Percentiles rank a stretch among this genome's conserved stretches.
phyloP scores from a whole-genome alignment of 495 filamentous ascomycete species.

The Penicillium odoratum region DNA sequence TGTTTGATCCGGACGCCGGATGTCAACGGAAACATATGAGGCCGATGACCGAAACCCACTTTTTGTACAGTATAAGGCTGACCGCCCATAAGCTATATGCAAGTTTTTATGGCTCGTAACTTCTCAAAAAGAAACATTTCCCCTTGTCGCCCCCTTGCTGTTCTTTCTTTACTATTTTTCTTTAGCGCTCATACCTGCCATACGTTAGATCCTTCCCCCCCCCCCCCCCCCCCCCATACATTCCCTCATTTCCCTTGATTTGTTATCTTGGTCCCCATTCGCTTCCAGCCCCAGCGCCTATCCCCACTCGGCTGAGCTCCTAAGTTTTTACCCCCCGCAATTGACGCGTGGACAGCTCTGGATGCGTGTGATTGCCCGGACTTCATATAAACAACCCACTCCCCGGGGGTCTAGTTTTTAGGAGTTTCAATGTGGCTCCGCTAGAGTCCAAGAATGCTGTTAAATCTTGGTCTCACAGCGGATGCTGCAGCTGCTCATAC shows the following conservation, averaged over 20 bases:
- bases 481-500: constrained; percentile 57
- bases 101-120: neutral
- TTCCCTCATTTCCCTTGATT: neutral
- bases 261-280: neutral
- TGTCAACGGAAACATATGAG: neutral
- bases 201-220: no score
- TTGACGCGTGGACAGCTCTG: constrained; percentile 18
- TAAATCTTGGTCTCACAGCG: constrained; percentile 53
- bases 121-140: constrained; percentile 2
- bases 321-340: constrained; percentile 15
- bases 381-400: constrained; percentile 3
- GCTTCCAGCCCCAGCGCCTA: neutral
- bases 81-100: constrained; percentile 9
- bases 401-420: constrained; percentile 2
- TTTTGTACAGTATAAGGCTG: constrained; percentile 16
- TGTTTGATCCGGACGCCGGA: neutral
- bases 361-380: constrained; percentile 10
- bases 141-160: constrained; percentile 13
- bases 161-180: neutral
- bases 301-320: constrained; percentile 2
- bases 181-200: no score
- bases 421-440: constrained; percentile 23
- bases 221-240: neutral
- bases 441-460: constrained; percentile 39
- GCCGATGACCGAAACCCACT: neutral